These are phyloP conservation scores for Begonia loranthoides DNA, from an alignment of 306 rosid genomes.

Conservation along the genomic window DNA sequence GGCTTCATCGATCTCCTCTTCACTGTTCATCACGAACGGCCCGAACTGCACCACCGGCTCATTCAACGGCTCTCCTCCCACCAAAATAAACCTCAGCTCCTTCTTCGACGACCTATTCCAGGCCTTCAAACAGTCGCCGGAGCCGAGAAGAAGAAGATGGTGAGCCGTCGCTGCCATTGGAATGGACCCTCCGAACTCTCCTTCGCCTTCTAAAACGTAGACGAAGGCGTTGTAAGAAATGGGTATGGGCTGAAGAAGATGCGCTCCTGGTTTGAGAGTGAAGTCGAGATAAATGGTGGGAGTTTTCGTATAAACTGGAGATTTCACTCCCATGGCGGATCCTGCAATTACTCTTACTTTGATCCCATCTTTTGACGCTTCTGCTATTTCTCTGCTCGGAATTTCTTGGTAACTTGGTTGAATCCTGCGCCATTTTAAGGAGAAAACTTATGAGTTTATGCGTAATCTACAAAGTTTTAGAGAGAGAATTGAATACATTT, in stretches of 20 bases:
- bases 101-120: constrained; percentile 65
- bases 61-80: constrained; percentile 81
- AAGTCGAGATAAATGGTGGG: constrained; percentile 93
- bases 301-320: constrained; percentile 76
- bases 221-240: constrained; percentile 81
- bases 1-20: constrained; percentile 77
- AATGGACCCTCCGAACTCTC: constrained; percentile 43
- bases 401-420: constrained; percentile 92
- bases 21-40: constrained; percentile 96
- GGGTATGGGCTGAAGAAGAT: constrained; percentile 59
- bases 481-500: constrained; percentile 35
- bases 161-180: constrained; percentile 38
- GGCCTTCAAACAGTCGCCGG: constrained; percentile 69
- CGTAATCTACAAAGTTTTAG: neutral
- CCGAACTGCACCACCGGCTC: constrained; percentile 77
- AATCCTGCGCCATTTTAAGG: constrained; percentile 32
- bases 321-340: constrained; percentile 73
- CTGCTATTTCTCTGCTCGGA: constrained; percentile 56
- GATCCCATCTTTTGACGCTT: constrained; percentile 56
- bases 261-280: constrained; percentile 69
- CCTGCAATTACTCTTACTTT: constrained; percentile 87
- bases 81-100: constrained; percentile 56
- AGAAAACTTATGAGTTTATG: neutral
- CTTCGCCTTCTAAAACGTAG: constrained; percentile 85
- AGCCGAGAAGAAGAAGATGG: constrained; percentile 67